phyloP scores from a whole-genome alignment of 139 green algal species.

The Chlorella sp. region DNA sequence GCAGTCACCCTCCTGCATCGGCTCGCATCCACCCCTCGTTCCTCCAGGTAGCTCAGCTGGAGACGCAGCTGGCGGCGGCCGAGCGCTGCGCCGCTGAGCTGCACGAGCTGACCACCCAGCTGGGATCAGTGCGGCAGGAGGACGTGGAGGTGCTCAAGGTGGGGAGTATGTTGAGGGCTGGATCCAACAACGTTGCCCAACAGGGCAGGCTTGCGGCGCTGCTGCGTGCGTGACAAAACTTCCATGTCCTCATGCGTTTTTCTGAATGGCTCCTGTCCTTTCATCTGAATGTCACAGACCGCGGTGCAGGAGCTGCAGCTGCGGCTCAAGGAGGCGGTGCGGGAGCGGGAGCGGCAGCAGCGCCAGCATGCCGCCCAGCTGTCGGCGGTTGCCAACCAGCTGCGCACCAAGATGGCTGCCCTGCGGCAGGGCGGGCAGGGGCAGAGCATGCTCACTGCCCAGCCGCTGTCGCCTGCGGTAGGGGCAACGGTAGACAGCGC shows the following conservation, averaged over 20 bases:
- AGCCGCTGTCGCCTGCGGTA: background rate
- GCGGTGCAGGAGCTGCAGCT: constrained; percentile 13
- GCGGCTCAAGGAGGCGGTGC: constrained; percentile 5
- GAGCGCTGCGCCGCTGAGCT: constrained; percentile 30
- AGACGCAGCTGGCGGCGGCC: constrained; percentile 13
- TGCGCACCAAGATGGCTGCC: background rate
- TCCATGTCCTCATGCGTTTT: too few relatives aligned
- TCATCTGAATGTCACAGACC: background rate
- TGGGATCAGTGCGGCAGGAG: constrained; percentile 7
- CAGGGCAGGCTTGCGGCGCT: too few relatives aligned
- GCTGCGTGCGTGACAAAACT: too few relatives aligned
- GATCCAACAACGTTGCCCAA: too few relatives aligned
- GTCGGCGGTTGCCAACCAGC: background rate
- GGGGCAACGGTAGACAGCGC: constrained; percentile 5
- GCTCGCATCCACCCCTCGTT: too few relatives aligned
- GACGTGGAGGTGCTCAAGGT: constrained; percentile 32
- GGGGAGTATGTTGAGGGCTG: too few relatives aligned
- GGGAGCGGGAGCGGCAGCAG: background rate
- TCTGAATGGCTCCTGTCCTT: background rate
- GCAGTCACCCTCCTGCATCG: too few relatives aligned
- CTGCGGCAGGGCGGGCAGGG: background rate
- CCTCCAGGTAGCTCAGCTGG: constrained; percentile 17
- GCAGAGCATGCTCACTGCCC: too few relatives aligned
- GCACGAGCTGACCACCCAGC: background rate
- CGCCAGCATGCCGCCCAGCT: background rate